Conservation (phyloP, 192 early-diverging fungal species). For the Pilobolus umbonatus region DNA sequence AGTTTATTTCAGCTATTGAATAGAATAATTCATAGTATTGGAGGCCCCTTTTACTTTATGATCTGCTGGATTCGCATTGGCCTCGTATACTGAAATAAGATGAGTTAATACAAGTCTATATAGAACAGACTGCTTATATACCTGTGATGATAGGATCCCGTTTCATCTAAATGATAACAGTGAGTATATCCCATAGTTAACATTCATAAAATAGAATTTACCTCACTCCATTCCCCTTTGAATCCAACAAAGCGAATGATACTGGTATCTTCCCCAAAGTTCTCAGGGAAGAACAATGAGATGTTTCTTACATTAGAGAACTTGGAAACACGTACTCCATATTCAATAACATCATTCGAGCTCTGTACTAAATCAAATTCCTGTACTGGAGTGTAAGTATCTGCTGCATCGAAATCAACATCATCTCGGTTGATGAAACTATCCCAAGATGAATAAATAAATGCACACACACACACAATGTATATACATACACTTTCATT, state of each 20-base stretch:
- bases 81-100: conserved; percentile 57
- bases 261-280: conserved; percentile 75
- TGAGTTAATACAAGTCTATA: conserved; percentile 1
- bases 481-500: conserved; percentile 64
- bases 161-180: conserved; percentile 39
- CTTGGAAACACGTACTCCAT: conserved; percentile 62
- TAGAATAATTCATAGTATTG: conserved; percentile 37
- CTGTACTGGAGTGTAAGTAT: conserved; percentile 65
- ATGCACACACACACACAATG: not conserved
- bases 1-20: conserved; percentile 32
- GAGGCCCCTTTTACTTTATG: conserved; percentile 58
- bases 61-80: conserved; percentile 67
- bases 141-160: conserved; percentile 63
- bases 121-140: conserved; percentile 6
- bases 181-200: not conserved
- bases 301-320: conserved; percentile 76
- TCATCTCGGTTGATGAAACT: conserved; percentile 87
- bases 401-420: conserved; percentile 86
- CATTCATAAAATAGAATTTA: conserved; percentile 20
- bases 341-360: conserved; percentile 54
- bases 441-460: not conserved
- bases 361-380: conserved; percentile 74
- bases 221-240: conserved; percentile 86
- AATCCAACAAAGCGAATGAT: conserved; percentile 80
- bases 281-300: conserved; percentile 75